Evolutionary conservation across 2,329 filamentous ascomycete species (phyloP), one percentile per base, ranked within the genome.

Genomic region (Berkeleyomyces rouxiae): DNA sequence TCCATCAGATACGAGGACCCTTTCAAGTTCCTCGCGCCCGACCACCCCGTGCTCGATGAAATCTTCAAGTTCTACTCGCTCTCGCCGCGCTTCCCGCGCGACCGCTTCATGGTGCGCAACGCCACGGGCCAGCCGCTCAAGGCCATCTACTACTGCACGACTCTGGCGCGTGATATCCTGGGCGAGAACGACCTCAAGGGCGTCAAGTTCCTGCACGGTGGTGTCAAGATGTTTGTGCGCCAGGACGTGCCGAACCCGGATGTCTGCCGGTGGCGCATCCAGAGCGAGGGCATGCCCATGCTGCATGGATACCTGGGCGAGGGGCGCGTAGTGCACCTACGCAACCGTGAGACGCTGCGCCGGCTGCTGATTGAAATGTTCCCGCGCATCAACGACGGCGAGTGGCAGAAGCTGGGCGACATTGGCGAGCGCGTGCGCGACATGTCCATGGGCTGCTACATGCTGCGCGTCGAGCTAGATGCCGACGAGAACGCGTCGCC

Each of bases 151-250:
- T 99, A 97, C 78, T 95, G 90, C 9, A 91, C 87, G 43, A 82
- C 83, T 3, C 80, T 97, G 10, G 86, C 90, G 31, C 87, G 90
- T 40, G 87, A 92, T 67, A 93, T 99, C 61, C 80, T 99, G 3
- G 82, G 80, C 3, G 81, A 86, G 70, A 99, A 99, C 72, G 90
- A 96, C 73, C 88, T 90, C 51, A 85, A 87, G 37, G 90, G 90
- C 55, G 86, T 97, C 74, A 95, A 93, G 72, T 96, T 99, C 71
- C 88, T 99, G 59, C 93, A 99, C 74, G 92, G 87, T 59, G 93
- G 93, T 67, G 91, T 99, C 42, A 95, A 95, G 76, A 97, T 97
- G 90, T 99, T 95, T 72, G 93, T 97, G 78, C 96, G 95, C 77
- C 92, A 97, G 73, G 90, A 96, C 70, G 87, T 89, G 0, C 91